Percentiles rank a stretch among this genome's conserved stretches.
Evolutionary conservation across 805 yeast species (phyloP).

Genomic region (Candida wancherniae): DNA sequence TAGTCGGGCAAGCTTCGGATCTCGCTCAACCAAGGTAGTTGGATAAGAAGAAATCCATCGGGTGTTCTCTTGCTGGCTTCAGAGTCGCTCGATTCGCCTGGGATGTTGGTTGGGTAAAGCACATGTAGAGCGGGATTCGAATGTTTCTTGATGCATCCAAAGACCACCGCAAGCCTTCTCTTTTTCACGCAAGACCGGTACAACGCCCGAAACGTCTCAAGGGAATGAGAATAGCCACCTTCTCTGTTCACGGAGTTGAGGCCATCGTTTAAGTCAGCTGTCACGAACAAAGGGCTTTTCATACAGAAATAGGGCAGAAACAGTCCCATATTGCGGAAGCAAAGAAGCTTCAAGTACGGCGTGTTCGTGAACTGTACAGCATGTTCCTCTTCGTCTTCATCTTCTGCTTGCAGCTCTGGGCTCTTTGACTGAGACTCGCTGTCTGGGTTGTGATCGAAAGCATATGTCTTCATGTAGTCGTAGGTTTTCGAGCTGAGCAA

Average conservation of each 20-base stretch:
- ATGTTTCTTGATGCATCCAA: conserved; percentile 58
- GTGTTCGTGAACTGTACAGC: conserved; percentile 18
- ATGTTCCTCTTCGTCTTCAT: conserved; percentile 6
- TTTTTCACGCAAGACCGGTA: conserved; percentile 53
- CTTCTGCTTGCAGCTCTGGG: conserved; percentile 5
- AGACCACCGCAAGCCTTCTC: conserved; percentile 59
- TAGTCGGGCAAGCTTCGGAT: conserved; percentile 58
- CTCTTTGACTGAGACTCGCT: conserved; percentile 6
- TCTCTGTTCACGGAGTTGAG: conserved; percentile 17
- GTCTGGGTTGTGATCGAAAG: conserved; percentile 31
- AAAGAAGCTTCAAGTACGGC: conserved; percentile 60
- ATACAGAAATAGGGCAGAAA: conserved; percentile 49
- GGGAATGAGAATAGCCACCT: conserved; percentile 56
- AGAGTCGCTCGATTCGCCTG: background rate
- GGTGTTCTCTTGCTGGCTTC: conserved; percentile 32
- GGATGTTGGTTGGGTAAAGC: conserved; percentile 49
- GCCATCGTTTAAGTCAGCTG: conserved; percentile 55
- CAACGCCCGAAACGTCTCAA: conserved; percentile 60
- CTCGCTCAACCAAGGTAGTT: conserved; percentile 73
- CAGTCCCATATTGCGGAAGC: conserved; percentile 51
- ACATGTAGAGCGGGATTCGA: conserved; percentile 56
- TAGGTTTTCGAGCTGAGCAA: conserved; percentile 23
- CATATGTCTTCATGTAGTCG: conserved; percentile 26
- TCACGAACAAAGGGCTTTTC: conserved; percentile 55
- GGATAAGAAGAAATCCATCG: conserved; percentile 67